These are phyloP conservation scores for Claviceps sp. DNA, from an alignment of 2,329 filamentous ascomycete genomes.

Conservation along the genomic window DNA sequence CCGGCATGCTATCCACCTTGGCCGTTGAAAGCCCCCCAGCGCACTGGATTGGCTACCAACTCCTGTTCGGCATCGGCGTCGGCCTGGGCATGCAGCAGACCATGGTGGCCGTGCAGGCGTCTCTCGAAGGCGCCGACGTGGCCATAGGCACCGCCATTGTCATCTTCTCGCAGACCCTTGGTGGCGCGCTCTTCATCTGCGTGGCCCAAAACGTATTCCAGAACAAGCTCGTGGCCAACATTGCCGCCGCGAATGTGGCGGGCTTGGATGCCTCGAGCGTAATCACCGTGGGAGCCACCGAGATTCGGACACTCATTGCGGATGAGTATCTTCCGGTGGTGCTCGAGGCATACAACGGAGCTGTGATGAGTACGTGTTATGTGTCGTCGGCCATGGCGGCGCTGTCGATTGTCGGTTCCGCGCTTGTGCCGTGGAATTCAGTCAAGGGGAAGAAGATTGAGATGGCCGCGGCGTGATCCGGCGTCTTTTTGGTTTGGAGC, in stretches of 20 bases:
- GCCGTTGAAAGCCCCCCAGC: slow-evolving; percentile 8
- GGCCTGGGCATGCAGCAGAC: slow-evolving; percentile 31
- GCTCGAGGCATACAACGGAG: slow-evolving; percentile 4
- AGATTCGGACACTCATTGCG: slow-evolving; percentile 3
- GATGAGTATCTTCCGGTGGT: slow-evolving; percentile 3
- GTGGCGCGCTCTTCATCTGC: slow-evolving; percentile 35
- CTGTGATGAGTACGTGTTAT: slow-evolving; percentile 6
- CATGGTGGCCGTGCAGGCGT: slow-evolving; percentile 31
- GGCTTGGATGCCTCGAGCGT: slow-evolving; percentile 2
- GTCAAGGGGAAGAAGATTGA: slow-evolving; percentile 7
- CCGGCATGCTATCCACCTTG: slow-evolving; percentile 28
- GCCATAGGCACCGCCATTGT: slow-evolving; percentile 32
- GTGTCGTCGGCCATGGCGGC: slow-evolving; percentile 3
- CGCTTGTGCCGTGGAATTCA: slow-evolving; percentile 5
- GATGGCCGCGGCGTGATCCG: slow-evolving; percentile 1
- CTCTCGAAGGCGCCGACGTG: slow-evolving; percentile 28
- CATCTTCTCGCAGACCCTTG: slow-evolving; percentile 31
- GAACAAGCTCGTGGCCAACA: slow-evolving; percentile 23
- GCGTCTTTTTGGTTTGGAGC: no score
- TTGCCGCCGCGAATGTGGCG: slow-evolving; percentile 2
- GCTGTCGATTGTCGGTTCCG: slow-evolving; percentile 4
- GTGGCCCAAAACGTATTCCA: slow-evolving; percentile 38
- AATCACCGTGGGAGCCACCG: slow-evolving; percentile 3
- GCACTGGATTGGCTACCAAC: slow-evolving; percentile 19
- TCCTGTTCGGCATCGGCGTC: slow-evolving; percentile 28